Evolutionary conservation across 352 stramenopile genomes (phyloP).

Genomic region (Globisporangium nodosum): DNA sequence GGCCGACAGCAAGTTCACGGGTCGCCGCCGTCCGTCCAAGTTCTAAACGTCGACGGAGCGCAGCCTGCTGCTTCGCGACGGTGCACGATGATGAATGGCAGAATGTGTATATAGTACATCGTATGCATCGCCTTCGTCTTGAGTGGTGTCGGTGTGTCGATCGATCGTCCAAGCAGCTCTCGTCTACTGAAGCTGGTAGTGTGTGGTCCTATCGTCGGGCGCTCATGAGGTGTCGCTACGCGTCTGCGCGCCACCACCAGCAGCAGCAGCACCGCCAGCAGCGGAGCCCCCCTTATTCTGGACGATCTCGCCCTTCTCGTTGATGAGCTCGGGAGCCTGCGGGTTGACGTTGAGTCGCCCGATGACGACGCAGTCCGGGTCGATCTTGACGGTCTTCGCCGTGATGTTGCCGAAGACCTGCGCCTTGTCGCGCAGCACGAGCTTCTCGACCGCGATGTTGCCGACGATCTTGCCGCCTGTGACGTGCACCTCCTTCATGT

Average conservation of each 20-base stretch:
- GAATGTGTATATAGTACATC: conserved; percentile 56
- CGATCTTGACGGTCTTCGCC: conserved; percentile 86
- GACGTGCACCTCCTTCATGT: conserved; percentile 87
- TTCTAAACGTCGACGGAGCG: conserved; percentile 78
- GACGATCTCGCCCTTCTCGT: conserved; percentile 76
- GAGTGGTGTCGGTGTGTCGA: conserved; percentile 9
- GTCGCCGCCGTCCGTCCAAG: conserved; percentile 90
- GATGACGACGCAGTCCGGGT: conserved; percentile 83
- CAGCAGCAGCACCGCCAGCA: not conserved
- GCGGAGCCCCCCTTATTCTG: conserved; percentile 23
- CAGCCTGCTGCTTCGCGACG: not conserved
- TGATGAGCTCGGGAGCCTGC: conserved; percentile 77
- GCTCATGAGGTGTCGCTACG: not conserved
- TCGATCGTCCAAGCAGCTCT: conserved; percentile 1
- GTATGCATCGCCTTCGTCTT: conserved; percentile 17
- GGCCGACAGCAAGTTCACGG: conserved; percentile 98
- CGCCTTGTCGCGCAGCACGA: conserved; percentile 81
- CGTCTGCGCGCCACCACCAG: not conserved
- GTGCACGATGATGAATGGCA: conserved; percentile 8
- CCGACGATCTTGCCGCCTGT: conserved; percentile 83
- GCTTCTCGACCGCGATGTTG: conserved; percentile 81
- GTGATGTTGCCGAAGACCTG: conserved; percentile 89
- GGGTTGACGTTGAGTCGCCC: conserved; percentile 85
- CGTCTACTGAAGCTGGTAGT: not conserved
- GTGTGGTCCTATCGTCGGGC: not conserved